Base-by-base conservation (phyloP, 2,329 filamentous ascomycete species). In the Alternaria sp. region DNA sequence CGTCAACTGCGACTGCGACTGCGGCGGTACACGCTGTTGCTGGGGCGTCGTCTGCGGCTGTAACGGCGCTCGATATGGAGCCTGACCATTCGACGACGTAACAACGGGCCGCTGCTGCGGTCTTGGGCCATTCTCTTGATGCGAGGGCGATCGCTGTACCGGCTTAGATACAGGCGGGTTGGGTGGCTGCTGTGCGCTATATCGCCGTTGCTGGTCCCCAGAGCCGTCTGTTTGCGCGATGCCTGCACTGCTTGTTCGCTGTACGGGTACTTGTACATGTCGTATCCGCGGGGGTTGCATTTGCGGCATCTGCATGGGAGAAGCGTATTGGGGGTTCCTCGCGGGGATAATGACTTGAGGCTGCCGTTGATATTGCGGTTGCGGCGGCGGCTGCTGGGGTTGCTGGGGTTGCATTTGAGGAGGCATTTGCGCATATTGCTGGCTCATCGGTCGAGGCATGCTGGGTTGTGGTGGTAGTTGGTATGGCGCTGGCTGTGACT, bases 131-230 rank as follows among this genome's bases (percentile, higher is more conserved):
- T 72, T 69, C 57, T 77, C 70, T 34, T 77, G 70, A 41, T 79
- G 66, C 54, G 78, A 77, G 26, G 77, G 72, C 48, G 80, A 75
- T 41, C 77, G 75, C 36, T 75, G 72, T 36, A 73, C 68, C 18
- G 80, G 75, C 44, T 80, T 81, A 46, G 76, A 73, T 38, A 65
- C 67, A 24, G 78, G 67, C n/a, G 75, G 63, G 16, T 36, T 54
- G 22, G 57, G 62, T n/a, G 51, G 44, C 26, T 68, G 68, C 16
- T 67, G 70, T 28, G 51, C 43, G 18, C 61, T 68, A 38, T 64
- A 59, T 8, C 51, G 62, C 20, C 67, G 65, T 24, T 61, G 66
- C 26, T 62, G 64, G 14, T 67, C 65, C 8, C 55, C 57, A 5
- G 66, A 16, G 2, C 63, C 66, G 18, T 70, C 70, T 44, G 56